Percentiles rank a stretch among this genome's conserved stretches.
phyloP scores from a whole-genome alignment of 805 yeast species.

The Spathaspora girioi region DNA sequence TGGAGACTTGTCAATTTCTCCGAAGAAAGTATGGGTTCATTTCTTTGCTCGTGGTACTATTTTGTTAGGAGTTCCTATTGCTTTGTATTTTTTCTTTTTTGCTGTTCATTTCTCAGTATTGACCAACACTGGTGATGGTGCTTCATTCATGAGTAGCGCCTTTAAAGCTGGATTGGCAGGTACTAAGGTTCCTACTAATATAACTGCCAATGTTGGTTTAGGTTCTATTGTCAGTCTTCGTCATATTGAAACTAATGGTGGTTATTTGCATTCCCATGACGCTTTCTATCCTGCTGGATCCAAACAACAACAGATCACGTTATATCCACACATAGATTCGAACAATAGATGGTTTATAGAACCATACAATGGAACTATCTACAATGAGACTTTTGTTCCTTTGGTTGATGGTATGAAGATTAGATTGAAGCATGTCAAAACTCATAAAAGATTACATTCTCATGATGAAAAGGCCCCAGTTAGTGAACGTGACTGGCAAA shows the following conservation, averaged over 20 bases:
- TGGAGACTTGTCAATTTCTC: constrained; percentile 61
- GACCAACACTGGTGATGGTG: constrained; percentile 63
- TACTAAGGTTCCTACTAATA: constrained; percentile 54
- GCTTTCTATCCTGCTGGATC: constrained; percentile 74
- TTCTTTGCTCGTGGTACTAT: constrained; percentile 48
- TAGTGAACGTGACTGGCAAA: constrained; percentile 76
- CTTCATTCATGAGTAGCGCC: constrained; percentile 68
- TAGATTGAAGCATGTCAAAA: constrained; percentile 56
- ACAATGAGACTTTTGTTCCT: constrained; percentile 57
- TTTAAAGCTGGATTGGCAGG: constrained; percentile 64
- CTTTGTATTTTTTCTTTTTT: constrained; percentile 56
- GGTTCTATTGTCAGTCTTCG: constrained; percentile 65
- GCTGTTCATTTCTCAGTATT: constrained; percentile 60
- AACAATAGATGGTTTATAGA: constrained; percentile 75
- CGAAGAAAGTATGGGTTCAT: constrained; percentile 43
- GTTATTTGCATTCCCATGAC: constrained; percentile 79
- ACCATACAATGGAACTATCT: constrained; percentile 56
- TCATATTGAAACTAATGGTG: constrained; percentile 70
- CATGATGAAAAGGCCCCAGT: constrained; percentile 83
- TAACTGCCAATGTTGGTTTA: constrained; percentile 67
- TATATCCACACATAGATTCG: constrained; percentile 73
- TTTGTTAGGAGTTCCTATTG: constrained; percentile 56
- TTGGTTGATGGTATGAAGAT: constrained; percentile 67
- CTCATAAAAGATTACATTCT: constrained; percentile 71
- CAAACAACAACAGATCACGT: constrained; percentile 77